These are phyloP conservation scores for Ganoderma sp. DNA, from an alignment of 1,284 basidiomycete genomes.

Conservation along the genomic window DNA sequence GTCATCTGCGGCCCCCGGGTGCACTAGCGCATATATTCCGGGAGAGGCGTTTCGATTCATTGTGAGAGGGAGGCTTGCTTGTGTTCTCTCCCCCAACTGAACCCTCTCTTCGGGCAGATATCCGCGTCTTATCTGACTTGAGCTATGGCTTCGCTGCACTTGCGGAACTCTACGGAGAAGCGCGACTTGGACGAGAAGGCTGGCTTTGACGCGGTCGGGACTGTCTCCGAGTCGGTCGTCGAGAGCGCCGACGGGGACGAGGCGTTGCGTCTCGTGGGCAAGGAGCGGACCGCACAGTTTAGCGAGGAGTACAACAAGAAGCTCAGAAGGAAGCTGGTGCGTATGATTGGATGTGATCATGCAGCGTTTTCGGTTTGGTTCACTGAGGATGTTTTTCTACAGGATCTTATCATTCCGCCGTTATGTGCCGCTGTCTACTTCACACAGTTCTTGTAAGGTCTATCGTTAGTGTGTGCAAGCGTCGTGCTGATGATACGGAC, in stretches of 20 bases:
- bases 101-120: neutral
- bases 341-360: conserved; percentile 24
- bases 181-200: conserved; percentile 30
- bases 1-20: conserved; percentile 11
- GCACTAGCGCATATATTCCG: conserved; percentile 14
- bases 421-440: conserved; percentile 71
- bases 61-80: conserved; percentile 18
- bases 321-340: conserved; percentile 63
- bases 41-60: conserved; percentile 6
- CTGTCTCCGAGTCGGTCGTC: conserved; percentile 33
- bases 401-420: conserved; percentile 66
- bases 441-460: conserved; percentile 63
- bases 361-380: neutral
- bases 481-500: conserved; percentile 9
- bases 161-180: conserved; percentile 23
- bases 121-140: neutral
- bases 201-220: conserved; percentile 23
- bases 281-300: conserved; percentile 56
- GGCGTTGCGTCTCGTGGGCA: conserved; percentile 63
- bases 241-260: conserved; percentile 57
- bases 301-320: conserved; percentile 65
- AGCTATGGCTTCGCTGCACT: conserved; percentile 23
- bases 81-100: conserved; percentile 14
- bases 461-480: neutral
- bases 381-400: neutral